These are phyloP conservation scores for Chaetomidium leptoderma DNA, from an alignment of 495 filamentous ascomycete species.

Conservation along the genomic window DNA sequence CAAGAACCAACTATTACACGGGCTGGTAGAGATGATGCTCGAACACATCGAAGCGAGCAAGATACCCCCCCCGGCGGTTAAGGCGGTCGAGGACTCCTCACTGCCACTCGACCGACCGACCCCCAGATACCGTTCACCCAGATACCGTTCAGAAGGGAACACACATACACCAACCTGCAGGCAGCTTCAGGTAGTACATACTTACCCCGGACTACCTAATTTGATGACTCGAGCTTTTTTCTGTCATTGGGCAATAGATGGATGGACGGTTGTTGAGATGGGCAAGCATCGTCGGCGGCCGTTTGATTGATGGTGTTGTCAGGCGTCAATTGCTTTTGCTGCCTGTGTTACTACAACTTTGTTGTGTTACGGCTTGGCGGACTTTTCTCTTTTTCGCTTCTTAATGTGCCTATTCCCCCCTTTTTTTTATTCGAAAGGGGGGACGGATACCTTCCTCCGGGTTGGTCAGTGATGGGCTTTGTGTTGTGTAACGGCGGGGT, in stretches of 20 bases:
- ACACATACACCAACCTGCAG: no score
- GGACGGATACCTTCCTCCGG: not conserved
- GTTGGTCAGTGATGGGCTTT: constrained; percentile 2
- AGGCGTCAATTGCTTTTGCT: constrained; percentile 11
- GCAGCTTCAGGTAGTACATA: constrained; percentile 22
- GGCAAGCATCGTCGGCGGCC: not conserved
- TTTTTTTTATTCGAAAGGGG: no score
- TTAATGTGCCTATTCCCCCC: not conserved
- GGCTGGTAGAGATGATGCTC: no score
- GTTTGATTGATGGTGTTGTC: constrained; percentile 15
- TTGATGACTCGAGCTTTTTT: constrained; percentile 25
- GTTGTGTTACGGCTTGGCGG: constrained; percentile 16
- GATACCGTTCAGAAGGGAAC: no score
- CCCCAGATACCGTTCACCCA: constrained; percentile 6
- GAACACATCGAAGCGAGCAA: no score
- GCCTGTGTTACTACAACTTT: no score
- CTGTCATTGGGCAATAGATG: constrained; percentile 21
- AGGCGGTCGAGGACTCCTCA: not conserved
- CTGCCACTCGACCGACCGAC: constrained; percentile 17
- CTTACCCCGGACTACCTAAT: constrained; percentile 7
- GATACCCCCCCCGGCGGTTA: not conserved
- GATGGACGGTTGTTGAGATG: constrained; percentile 22
- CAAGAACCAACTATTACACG: no score
- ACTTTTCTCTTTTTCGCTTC: not conserved
- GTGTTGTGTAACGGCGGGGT: constrained; percentile 9